Percentiles rank a stretch among this genome's conserved stretches.
These are phyloP conservation scores for Trametes meyenii DNA, from an alignment of 768 basidiomycete genomes.

Conservation along the genomic window DNA sequence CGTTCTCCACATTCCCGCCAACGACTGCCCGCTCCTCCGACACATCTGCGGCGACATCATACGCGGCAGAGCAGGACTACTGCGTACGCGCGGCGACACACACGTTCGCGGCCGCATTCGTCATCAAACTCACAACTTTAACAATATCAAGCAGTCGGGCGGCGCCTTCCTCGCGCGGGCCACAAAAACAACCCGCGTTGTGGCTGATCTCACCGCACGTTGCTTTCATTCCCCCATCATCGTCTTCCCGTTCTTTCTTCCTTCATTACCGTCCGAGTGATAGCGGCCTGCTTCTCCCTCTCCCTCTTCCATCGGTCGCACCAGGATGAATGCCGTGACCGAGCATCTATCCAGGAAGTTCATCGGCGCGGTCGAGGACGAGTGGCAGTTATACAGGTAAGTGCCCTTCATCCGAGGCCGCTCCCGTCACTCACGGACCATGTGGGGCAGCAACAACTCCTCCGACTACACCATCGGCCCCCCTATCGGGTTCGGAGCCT, in stretches of 20 bases:
- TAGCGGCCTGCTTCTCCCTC: not conserved
- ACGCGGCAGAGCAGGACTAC: not conserved
- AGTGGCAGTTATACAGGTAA: slow-evolving; percentile 82
- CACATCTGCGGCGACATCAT: too few species aligned
- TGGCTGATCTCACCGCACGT: slow-evolving; percentile 11
- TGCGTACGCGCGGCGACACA: not conserved
- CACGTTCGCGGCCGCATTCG: not conserved
- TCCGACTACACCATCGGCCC: slow-evolving; percentile 75
- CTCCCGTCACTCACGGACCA: slow-evolving; percentile 1
- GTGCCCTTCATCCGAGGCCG: slow-evolving; percentile 7
- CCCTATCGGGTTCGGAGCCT: slow-evolving; percentile 89
- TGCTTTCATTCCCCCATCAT: slow-evolving; percentile 16
- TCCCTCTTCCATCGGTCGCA: not conserved
- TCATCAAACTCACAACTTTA: not conserved
- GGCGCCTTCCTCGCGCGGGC: not conserved
- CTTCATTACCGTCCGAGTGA: not conserved
- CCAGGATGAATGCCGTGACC: slow-evolving; percentile 23
- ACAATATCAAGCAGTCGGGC: not conserved
- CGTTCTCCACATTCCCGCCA: not conserved
- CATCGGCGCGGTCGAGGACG: slow-evolving; percentile 82
- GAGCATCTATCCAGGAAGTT: slow-evolving; percentile 42
- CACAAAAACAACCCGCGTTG: slow-evolving; percentile 4
- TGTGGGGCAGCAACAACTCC: slow-evolving; percentile 57
- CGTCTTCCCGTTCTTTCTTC: not conserved
- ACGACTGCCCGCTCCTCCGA: too few species aligned